Conservation (phyloP, 192 early-diverging fungal genomes). For the Podila epicladia region DNA sequence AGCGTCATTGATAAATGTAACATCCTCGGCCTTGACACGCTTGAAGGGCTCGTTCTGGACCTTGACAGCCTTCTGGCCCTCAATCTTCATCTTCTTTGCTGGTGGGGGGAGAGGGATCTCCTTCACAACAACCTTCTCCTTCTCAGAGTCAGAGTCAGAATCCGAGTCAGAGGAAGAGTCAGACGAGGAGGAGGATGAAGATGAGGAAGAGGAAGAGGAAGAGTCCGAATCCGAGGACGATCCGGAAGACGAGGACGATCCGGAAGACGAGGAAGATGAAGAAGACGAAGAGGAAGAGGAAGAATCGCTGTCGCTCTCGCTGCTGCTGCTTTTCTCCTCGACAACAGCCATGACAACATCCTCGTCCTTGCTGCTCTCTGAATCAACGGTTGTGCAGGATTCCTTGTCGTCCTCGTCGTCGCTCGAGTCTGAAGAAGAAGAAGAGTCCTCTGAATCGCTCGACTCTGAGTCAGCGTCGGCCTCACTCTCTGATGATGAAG, state of each 20-base stretch:
- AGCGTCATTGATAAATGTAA: slow-evolving; percentile 79
- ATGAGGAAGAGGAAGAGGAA: slow-evolving; percentile 35
- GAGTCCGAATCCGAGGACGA: slow-evolving; percentile 6
- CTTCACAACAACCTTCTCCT: slow-evolving; percentile 25
- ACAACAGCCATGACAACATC: slow-evolving; percentile 5
- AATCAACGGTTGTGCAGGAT: slow-evolving; percentile 46
- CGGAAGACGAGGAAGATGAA: slow-evolving; percentile 16
- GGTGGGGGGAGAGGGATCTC: slow-evolving; percentile 29
- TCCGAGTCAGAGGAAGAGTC: slow-evolving; percentile 24
- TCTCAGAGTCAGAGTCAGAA: slow-evolving; percentile 42
- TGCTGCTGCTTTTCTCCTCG: slow-evolving; percentile 17
- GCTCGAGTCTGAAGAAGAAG: slow-evolving; percentile 50
- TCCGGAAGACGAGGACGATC: slow-evolving; percentile 12
- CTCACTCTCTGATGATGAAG: slow-evolving; percentile 45
- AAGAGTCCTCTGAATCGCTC: slow-evolving; percentile 19
- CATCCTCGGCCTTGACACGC: slow-evolving; percentile 83
- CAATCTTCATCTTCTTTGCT: slow-evolving; percentile 57
- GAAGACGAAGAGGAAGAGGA: slow-evolving; percentile 27
- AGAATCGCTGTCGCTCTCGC: slow-evolving; percentile 21
- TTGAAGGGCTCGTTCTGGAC: slow-evolving; percentile 77
- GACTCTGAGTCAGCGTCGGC: slow-evolving; percentile 51
- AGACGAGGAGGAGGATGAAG: slow-evolving; percentile 34
- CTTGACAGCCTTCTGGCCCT: slow-evolving; percentile 29
- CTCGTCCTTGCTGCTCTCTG: slow-evolving; percentile 31
- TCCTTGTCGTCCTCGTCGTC: slow-evolving; percentile 47